Evolutionary conservation across 306 rosid species (phyloP).

Genomic region (Prunus dulcis): DNA sequence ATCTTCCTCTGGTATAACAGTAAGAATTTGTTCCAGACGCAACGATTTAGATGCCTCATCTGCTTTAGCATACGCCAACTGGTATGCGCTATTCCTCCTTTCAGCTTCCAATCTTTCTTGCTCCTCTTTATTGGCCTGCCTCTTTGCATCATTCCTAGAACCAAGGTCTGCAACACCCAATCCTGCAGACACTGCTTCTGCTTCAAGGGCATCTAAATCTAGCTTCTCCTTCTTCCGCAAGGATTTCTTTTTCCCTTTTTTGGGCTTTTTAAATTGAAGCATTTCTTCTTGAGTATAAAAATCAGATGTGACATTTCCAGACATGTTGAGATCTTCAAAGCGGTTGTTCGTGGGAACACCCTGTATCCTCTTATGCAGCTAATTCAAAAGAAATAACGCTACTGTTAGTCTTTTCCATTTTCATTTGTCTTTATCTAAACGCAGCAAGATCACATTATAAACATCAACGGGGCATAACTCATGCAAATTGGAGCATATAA

Average conservation of each 20-base stretch:
- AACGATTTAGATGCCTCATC: conserved; percentile 82
- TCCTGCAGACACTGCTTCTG: conserved; percentile 89
- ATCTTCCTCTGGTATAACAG: conserved; percentile 55
- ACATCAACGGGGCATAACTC: neutral
- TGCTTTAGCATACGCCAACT: conserved; percentile 85
- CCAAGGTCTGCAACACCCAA: conserved; percentile 92
- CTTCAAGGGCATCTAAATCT: conserved; percentile 88
- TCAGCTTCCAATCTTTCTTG: conserved; percentile 78
- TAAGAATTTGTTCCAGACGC: conserved; percentile 52
- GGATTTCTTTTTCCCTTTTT: conserved; percentile 92
- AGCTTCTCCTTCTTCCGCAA: conserved; percentile 90
- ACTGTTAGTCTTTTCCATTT: neutral
- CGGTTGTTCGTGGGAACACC: conserved; percentile 49
- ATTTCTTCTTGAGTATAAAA: conserved; percentile 86
- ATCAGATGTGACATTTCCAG: conserved; percentile 68
- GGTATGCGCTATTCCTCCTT: conserved; percentile 71
- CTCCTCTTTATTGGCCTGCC: conserved; percentile 66
- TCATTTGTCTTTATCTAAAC: neutral
- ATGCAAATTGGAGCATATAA: neutral
- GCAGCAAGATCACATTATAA: neutral
- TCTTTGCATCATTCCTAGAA: conserved; percentile 64
- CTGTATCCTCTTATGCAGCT: conserved; percentile 76
- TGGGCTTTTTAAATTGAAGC: conserved; percentile 83
- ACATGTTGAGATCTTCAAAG: conserved; percentile 65
- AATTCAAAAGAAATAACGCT: conserved; percentile 14